Evolutionary conservation across 2,329 filamentous ascomycete genomes (phyloP).

Genomic region (Aphanoascus verrucosus): DNA sequence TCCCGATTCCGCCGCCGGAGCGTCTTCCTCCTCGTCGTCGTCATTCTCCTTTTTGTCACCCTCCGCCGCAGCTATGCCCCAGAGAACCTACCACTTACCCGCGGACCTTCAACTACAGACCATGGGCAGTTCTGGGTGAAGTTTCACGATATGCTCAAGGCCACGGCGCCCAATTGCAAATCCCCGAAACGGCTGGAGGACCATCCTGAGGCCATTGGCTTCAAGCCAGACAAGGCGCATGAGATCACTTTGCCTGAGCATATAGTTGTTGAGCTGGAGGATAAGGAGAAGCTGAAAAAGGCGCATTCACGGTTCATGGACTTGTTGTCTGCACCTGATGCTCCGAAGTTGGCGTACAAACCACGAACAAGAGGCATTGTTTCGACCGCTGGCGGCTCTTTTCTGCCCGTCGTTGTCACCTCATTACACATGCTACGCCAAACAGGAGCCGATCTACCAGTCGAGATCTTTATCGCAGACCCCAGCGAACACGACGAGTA

Average conservation of each 20-base stretch:
- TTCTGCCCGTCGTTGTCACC: slow-evolving; percentile 26
- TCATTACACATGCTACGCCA: slow-evolving; percentile 29
- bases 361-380: slow-evolving; percentile 15
- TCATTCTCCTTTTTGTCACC: slow-evolving; percentile 10
- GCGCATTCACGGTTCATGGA: slow-evolving; percentile 14
- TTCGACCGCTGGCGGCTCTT: slow-evolving; percentile 17
- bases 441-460: slow-evolving; percentile 26
- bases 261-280: slow-evolving; percentile 13
- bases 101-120: slow-evolving; percentile 4
- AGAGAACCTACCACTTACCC: not conserved
- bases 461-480: slow-evolving; percentile 29
- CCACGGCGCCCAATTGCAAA: slow-evolving; percentile 14
- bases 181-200: slow-evolving; percentile 14
- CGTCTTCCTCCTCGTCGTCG: slow-evolving; percentile 6
- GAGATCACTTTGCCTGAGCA: slow-evolving; percentile 15
- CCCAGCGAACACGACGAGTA: slow-evolving; percentile 23
- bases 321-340: slow-evolving; percentile 9
- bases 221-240: slow-evolving; percentile 16
- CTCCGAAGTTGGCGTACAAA: slow-evolving; percentile 13
- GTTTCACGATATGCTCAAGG: slow-evolving; percentile 16
- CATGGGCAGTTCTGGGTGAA: slow-evolving; percentile 16
- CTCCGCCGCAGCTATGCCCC: slow-evolving; percentile 4
- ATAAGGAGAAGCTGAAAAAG: slow-evolving; percentile 14
- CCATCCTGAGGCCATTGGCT: slow-evolving; percentile 14
- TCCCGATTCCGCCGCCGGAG: slow-evolving; percentile 11